Conservation (phyloP, 2,329 filamentous ascomycete genomes). For the Zymoseptoria crescenta region DNA sequence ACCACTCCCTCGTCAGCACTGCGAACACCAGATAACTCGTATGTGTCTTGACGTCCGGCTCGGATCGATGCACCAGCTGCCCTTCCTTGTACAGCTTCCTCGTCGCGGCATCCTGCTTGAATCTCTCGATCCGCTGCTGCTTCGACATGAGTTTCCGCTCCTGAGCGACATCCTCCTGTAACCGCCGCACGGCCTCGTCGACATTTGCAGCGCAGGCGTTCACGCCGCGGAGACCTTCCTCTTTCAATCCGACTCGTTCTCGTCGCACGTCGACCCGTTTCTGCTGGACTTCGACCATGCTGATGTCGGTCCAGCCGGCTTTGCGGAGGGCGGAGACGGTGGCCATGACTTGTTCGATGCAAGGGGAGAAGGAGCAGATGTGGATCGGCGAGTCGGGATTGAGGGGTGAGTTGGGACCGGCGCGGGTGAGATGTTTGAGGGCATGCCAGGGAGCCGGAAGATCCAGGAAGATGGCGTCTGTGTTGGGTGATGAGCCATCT, state of each 20-base stretch:
- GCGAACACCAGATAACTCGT: conserved; percentile 97
- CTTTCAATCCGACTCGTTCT: conserved; percentile 67
- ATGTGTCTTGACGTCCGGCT: conserved; percentile 87
- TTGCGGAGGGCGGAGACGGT: conserved; percentile 75
- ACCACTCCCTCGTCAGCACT: conserved; percentile 79
- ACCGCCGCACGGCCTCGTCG: conserved; percentile 64
- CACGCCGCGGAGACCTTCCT: conserved; percentile 59
- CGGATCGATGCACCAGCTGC: conserved; percentile 67
- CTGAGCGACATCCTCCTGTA: conserved; percentile 45
- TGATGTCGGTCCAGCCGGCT: conserved; percentile 82
- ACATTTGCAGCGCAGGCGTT: conserved; percentile 66
- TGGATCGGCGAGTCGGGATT: conserved; percentile 65
- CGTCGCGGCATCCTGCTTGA: conserved; percentile 30
- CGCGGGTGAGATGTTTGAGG: conserved; percentile 63
- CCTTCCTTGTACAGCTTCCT: conserved; percentile 66
- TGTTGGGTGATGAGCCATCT: conserved; percentile 41
- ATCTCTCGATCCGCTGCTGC: conserved; percentile 25
- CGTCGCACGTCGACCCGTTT: conserved; percentile 72
- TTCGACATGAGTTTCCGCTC: conserved; percentile 10
- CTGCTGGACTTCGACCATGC: conserved; percentile 84
- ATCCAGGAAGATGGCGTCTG: conserved; percentile 69
- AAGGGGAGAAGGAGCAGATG: conserved; percentile 92
- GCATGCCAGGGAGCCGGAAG: conserved; percentile 76
- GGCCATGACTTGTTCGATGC: conserved; percentile 88
- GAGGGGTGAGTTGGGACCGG: conserved; percentile 44